A percentile compares a stretch with the other conserved stretches of the same genome.
phyloP scores from a whole-genome alignment of 805 yeast species.

The Pichia californica region DNA sequence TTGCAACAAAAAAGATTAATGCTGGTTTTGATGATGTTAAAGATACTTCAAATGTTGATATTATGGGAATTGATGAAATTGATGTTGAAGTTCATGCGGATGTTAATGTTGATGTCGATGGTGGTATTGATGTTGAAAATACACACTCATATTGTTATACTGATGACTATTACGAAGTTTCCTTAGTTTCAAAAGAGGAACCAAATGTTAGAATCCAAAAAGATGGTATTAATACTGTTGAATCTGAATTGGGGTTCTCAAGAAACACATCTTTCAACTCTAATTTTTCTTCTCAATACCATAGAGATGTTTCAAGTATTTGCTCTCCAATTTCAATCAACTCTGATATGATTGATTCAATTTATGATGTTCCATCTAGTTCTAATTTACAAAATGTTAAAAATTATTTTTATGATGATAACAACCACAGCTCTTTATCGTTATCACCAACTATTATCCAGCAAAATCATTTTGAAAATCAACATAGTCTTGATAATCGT shows the following conservation, averaged over 20 bases:
- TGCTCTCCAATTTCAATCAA: constrained; percentile 1
- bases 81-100: no score
- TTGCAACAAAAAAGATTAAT: no score
- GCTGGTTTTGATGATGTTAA: not conserved
- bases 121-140: no score
- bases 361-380: not conserved
- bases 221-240: not conserved
- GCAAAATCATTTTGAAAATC: not conserved
- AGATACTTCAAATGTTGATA: no score
- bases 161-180: constrained; percentile 1
- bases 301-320: not conserved
- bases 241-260: not conserved
- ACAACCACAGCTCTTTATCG: no score
- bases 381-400: no score
- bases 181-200: not conserved
- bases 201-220: not conserved
- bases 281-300: not conserved
- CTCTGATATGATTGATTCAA: not conserved
- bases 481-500: constrained; percentile 1
- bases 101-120: no score
- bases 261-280: not conserved
- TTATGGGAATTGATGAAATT: no score
- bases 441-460: not conserved
- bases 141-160: constrained; percentile 1
- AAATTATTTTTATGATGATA: no score